Evolutionary conservation across 1,284 basidiomycete species (phyloP).

Genomic region (Pseudozyma tsukubaensis): DNA sequence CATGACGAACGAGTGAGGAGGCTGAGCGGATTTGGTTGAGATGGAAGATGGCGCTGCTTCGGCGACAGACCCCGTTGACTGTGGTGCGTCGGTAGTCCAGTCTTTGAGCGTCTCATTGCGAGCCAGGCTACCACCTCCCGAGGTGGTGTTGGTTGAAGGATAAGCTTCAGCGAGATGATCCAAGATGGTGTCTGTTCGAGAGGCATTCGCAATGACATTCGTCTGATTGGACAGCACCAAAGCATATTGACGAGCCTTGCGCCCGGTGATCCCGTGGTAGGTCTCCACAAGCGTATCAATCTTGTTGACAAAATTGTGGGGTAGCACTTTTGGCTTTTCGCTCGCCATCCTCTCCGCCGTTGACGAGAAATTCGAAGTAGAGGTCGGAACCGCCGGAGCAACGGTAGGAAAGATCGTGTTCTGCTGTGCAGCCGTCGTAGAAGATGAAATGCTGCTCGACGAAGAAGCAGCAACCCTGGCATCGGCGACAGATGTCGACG

Average conservation of each 20-base stretch:
- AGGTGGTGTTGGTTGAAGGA: constrained; percentile 2
- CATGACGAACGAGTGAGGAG: constrained; percentile 13
- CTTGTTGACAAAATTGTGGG: constrained; percentile 29
- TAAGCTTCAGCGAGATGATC: constrained; percentile 24
- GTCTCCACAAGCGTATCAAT: constrained; percentile 28
- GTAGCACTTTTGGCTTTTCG: neutral
- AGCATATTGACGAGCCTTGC: constrained; percentile 38
- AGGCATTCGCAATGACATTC: constrained; percentile 17
- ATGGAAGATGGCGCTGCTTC: too few relatives aligned
- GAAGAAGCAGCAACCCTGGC: neutral
- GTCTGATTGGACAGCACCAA: constrained; percentile 36
- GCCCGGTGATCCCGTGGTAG: constrained; percentile 29
- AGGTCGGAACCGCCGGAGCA: constrained; percentile 1
- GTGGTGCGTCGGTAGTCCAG: too few relatives aligned
- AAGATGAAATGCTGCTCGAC: constrained; percentile 1
- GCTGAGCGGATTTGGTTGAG: neutral
- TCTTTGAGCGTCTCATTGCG: constrained; percentile 7
- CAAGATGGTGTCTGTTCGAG: constrained; percentile 18
- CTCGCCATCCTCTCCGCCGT: neutral
- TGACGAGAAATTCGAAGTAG: neutral
- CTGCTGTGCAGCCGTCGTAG: constrained; percentile 11
- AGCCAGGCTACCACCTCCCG: too few relatives aligned
- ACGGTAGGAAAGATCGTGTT: constrained; percentile 22
- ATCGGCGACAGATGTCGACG: constrained; percentile 22
- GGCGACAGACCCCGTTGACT: too few relatives aligned